Base-by-base conservation (phyloP, 352 stramenopile species). In the Phytophthora foliorum region DNA sequence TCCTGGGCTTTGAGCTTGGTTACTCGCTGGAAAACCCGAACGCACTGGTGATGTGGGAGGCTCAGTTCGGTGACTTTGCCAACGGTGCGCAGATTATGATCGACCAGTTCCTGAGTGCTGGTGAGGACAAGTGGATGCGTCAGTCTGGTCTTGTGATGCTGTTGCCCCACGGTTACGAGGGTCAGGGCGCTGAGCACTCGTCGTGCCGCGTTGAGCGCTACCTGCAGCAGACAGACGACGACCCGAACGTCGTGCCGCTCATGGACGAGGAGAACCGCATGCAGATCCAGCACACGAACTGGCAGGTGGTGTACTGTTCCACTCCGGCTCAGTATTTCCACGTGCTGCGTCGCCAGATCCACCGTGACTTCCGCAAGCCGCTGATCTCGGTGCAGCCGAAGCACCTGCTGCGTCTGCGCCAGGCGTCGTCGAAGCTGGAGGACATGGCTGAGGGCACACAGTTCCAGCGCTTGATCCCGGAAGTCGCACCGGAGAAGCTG, bases 11-110 rank as follows among this genome's bases (percentile, higher is more conserved):
- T 78, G 97, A 99, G 82, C 80, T 98, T 32, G 97, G 97, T 46
- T 95, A 95, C 73, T 97, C 83, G 51, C 75, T 99, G 17, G 97
- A 99, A 75, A 98, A 98, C 75, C 96, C 97, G 19, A 99, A 99
- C 71, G 88, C 92, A 17, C 77, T 99, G 22, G 80, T 98, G 54
- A 84, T 98, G 46, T 91, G 82, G 82, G 97, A 99, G 79, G 97
- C 97, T 29, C 97, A 99, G 72, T 99, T 99, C 70, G 97, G 97
- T 48, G 97, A 99, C 76, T 99, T 99, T 72, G 86, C 88, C 21
- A 99, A 99, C 76, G 94, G 96, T 51, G 96, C 97, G 24, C 97
- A 99, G 81, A 94, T 98, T 57, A 98, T 99, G 77, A 97, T 99
- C 57, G 97, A 99, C 84, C 94, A 99, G 75, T 99, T 99, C 75